Evolutionary conservation across 306 rosid species (phyloP).

Genomic region (Sophora flavescens): DNA sequence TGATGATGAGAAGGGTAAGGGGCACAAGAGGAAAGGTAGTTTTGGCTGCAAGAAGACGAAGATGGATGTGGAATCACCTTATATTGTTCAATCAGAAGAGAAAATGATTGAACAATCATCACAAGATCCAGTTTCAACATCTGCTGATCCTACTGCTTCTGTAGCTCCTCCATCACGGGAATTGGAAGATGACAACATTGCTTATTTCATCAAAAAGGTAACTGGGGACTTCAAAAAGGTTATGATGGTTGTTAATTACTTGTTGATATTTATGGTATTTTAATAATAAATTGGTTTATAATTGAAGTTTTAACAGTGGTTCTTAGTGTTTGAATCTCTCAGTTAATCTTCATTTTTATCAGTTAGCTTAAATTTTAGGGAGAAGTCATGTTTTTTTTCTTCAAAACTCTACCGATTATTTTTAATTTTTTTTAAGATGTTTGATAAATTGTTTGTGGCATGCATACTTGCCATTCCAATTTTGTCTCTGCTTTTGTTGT

Average conservation of each 20-base stretch:
- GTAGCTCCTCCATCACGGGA: constrained; percentile 48
- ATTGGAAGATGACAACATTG: constrained; percentile 68
- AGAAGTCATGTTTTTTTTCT: no score
- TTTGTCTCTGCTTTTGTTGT: constrained; percentile 27
- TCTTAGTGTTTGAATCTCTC: constrained; percentile 11
- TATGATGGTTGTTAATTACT: constrained; percentile 1
- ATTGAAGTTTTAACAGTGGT: constrained; percentile 25
- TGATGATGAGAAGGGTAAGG: constrained; percentile 53
- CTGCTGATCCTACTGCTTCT: constrained; percentile 44
- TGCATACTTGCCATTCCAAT: constrained; percentile 23
- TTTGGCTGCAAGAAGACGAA: constrained; percentile 71
- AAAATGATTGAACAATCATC: constrained; percentile 29
- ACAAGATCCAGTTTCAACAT: constrained; percentile 43
- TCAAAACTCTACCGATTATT: not conserved
- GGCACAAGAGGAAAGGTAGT: constrained; percentile 56
- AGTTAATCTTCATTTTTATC: not conserved
- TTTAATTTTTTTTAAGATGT: constrained; percentile 14
- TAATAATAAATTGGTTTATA: not conserved
- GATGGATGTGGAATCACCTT: constrained; percentile 76
- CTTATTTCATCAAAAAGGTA: constrained; percentile 92
- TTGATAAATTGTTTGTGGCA: constrained; percentile 44
- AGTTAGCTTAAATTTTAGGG: not conserved
- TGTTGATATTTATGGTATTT: constrained; percentile 1
- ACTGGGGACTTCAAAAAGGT: not conserved
- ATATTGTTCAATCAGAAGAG: constrained; percentile 53